Percentiles rank a stretch among this genome's conserved stretches.
Conservation (phyloP, 1,284 basidiomycete species). For the Grifola frondosa region DNA sequence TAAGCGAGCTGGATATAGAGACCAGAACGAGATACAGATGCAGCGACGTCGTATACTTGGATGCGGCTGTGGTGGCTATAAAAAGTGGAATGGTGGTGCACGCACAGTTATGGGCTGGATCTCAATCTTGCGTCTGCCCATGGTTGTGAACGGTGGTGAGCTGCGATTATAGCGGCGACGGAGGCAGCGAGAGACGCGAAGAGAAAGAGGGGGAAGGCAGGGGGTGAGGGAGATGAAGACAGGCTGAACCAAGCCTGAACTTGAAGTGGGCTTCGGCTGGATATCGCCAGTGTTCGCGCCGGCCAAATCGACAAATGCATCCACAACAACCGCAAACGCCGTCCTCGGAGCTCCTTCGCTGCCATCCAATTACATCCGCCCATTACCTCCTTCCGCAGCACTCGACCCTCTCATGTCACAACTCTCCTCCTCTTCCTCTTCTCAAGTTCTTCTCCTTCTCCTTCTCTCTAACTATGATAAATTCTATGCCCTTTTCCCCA, state of each 20-base stretch:
- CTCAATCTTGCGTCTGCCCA: conserved; percentile 90
- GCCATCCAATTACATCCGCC: conserved; percentile 24
- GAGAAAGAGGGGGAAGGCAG: conserved; percentile 10
- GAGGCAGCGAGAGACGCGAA: conserved; percentile 12
- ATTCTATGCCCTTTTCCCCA: background rate
- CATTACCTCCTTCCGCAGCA: conserved; percentile 28
- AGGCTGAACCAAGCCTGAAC: conserved; percentile 11
- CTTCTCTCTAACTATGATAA: background rate
- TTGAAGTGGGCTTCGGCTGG: conserved; percentile 17
- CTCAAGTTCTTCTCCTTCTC: conserved; percentile 1
- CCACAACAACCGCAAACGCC: conserved; percentile 33
- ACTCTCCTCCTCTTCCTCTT: conserved; percentile 3
- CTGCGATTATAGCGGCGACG: conserved; percentile 2
- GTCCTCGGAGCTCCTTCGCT: conserved; percentile 29
- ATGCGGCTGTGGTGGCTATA: conserved; percentile 20
- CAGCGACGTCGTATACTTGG: conserved; percentile 23
- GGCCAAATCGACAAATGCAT: conserved; percentile 21
- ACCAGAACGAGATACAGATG: conserved; percentile 21
- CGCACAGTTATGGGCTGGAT: conserved; percentile 82
- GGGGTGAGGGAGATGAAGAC: conserved; percentile 19
- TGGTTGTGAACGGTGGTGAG: conserved; percentile 27
- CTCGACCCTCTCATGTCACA: conserved; percentile 5
- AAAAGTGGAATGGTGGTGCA: conserved; percentile 23
- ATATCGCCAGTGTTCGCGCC: conserved; percentile 16
- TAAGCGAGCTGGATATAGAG: conserved; percentile 22